Evolutionary conservation across 1,284 basidiomycete genomes (phyloP), one percentile per base, ranked within the genome.

Genomic region (Abortiporus biennis): DNA sequence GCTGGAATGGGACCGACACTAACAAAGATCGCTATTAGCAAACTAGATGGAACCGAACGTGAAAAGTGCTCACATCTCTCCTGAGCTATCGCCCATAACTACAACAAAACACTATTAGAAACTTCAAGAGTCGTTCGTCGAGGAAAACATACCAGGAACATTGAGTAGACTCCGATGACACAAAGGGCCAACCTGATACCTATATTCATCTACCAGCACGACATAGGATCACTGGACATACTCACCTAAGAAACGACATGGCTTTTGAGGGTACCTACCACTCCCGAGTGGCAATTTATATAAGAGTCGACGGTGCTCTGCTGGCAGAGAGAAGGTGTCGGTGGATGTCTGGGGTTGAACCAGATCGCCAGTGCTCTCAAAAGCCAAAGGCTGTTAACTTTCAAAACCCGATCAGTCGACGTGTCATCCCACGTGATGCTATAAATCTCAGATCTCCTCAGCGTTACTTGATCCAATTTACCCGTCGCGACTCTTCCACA

Each of bases 71-170:
- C 83, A 92, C 91, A 60, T 66, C 91, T 74, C 68, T 95, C 91
- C 68, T 95, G 92, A 13, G 91, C 89, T 43, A 95, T 81, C 12
- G 90, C 91, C 91, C 91, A 95, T 42, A 92, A 63, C 75, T 87
- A 51, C 20, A 19, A 24, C 27, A 36, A 24, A 34, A 49, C 48
- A 38, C 49, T 49, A 42, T 50, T 16, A 8, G n/a, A 19, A 15
- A 16, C 19, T 29, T 49, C 19, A 38, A 29, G 9, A 48, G 27
- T 30, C 27, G 36, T 44, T 31, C 40, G 23, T 25, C 43, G 22
- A 36, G 33, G 33, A 20, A 25, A 1, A 64, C 78, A 57, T 55
- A 84, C 83, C 54, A 88, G 65, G 54, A 88, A 87, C 82, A 85
- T 86, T 30, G 83, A 72, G 55, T 88, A 88, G 23, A 88, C 85